Base-by-base conservation (phyloP, 116 monocot species). In the Phalaenopsis hybrid region DNA sequence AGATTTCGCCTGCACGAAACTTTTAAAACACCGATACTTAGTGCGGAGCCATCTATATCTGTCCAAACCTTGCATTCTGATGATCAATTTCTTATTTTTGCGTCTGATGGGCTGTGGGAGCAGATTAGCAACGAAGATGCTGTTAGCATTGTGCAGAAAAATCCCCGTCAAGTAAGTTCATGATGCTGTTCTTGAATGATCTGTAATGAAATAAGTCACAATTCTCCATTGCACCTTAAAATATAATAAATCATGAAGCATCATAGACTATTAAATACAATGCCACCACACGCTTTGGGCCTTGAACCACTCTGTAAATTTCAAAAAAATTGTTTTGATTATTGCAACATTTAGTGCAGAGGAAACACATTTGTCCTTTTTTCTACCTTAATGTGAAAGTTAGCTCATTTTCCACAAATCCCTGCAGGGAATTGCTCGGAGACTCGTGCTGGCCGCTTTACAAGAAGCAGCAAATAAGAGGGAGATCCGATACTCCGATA, bases 91-190 rank as follows among this genome's bases (percentile, higher is more conserved):
- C 85, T 96, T 28, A 90, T 96, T 81, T 93, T 96, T 90, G 96
- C 96, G 12, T 93, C 96, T 80, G 96, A 96, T 86, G 96, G 96
- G n/a, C 87, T 96, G 20, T 96, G 96, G 96, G 96, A 96, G 86
- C 96, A 96, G 72, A 84, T 96, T 46, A 90, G 85, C 85, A 96
- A 96, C 75, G 92, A 96, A 82, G 96, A 92, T 83, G 96, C 92
- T 55, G 94, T 96, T 79, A 87, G 93, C 75, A 86, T 96, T 86
- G 91, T 96, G 78, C 92, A 89, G 57, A 87, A 80, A 10, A 85
- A 90, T 82, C 96, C 93, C 67, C 90, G 84, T 21, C 93, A 82
- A 85, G 96, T 96, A 90, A 89, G 90, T 75, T 87, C 6, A 7
- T 65, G 65, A 8, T 76, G 21, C 25, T 20, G n/a, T 20, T 23